Conservation (phyloP, 148 eudicot genomes). For the Oxyria digyna region DNA sequence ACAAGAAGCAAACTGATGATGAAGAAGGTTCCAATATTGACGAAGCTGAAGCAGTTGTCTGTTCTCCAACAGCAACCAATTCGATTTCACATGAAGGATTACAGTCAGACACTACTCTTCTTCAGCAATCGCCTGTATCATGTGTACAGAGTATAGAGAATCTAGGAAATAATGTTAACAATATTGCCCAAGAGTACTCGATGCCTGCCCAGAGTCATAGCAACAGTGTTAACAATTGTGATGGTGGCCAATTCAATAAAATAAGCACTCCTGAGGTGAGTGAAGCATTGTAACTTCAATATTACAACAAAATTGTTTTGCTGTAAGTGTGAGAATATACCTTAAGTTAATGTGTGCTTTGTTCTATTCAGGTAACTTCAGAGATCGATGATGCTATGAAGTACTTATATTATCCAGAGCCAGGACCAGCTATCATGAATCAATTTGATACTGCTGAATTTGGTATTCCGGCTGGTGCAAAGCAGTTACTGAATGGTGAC, state of each 20-base stretch:
- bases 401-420: slow-evolving; percentile 16
- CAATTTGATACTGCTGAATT: slow-evolving; percentile 14
- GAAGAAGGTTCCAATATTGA: slow-evolving; percentile 39
- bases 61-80: slow-evolving; percentile 32
- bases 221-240: slow-evolving; percentile 17
- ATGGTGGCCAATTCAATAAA: slow-evolving; percentile 19
- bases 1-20: slow-evolving; percentile 38
- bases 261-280: slow-evolving; percentile 32
- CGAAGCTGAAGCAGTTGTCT: slow-evolving; percentile 33
- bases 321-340: neutral
- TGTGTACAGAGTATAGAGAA: slow-evolving; percentile 20
- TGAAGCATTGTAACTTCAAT: neutral
- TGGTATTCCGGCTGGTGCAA: slow-evolving; percentile 22
- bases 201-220: slow-evolving; percentile 24
- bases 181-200: slow-evolving; percentile 17
- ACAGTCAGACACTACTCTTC: slow-evolving; percentile 25
- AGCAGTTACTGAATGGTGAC: slow-evolving; percentile 23
- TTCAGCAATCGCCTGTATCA: slow-evolving; percentile 27
- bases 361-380: slow-evolving; percentile 40
- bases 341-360: neutral
- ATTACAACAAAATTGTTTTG: neutral
- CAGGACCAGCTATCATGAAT: slow-evolving; percentile 21
- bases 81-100: slow-evolving; percentile 29
- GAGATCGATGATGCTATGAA: slow-evolving; percentile 26
- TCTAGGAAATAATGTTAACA: slow-evolving; percentile 18